Evolutionary conservation across 345 rosid species (phyloP).

Genomic region (Hibiscus syriacus): DNA sequence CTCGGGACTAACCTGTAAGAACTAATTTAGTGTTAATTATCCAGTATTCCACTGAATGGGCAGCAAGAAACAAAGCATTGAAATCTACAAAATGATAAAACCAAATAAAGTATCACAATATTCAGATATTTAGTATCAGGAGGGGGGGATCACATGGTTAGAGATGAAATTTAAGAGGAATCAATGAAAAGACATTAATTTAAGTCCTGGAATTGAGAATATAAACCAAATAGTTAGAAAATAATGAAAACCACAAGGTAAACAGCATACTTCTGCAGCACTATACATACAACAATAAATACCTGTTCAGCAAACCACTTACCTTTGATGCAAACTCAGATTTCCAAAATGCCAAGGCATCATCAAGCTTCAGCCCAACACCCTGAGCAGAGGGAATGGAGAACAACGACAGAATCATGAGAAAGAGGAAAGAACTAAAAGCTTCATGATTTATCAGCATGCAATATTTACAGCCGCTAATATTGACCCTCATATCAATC

Average conservation of each 20-base stretch:
- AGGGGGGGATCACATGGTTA: background rate
- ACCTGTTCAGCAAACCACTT: conserved; percentile 5
- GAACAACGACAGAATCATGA: background rate
- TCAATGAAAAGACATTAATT: background rate
- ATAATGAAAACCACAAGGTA: background rate
- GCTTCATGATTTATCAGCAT: background rate
- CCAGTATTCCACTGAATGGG: background rate
- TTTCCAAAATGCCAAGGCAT: conserved; percentile 93
- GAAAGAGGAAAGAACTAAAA: background rate
- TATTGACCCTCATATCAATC: background rate
- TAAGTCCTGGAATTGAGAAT: background rate
- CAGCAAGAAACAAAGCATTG: background rate
- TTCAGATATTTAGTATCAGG: background rate
- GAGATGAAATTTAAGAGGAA: background rate
- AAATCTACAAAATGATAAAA: background rate
- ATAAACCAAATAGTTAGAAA: background rate
- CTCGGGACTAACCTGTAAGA: conserved; percentile 70
- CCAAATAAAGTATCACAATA: background rate
- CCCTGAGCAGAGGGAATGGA: conserved; percentile 36
- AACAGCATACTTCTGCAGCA: background rate
- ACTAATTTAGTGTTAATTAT: conserved; percentile 4
- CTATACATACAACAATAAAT: background rate
- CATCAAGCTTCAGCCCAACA: conserved; percentile 86
- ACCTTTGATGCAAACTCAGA: conserved; percentile 86
- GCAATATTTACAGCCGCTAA: background rate